A percentile compares a stretch with the other conserved stretches of the same genome.
Evolutionary conservation across 352 stramenopile species (phyloP).

Genomic region (Globisporangium alternatum): DNA sequence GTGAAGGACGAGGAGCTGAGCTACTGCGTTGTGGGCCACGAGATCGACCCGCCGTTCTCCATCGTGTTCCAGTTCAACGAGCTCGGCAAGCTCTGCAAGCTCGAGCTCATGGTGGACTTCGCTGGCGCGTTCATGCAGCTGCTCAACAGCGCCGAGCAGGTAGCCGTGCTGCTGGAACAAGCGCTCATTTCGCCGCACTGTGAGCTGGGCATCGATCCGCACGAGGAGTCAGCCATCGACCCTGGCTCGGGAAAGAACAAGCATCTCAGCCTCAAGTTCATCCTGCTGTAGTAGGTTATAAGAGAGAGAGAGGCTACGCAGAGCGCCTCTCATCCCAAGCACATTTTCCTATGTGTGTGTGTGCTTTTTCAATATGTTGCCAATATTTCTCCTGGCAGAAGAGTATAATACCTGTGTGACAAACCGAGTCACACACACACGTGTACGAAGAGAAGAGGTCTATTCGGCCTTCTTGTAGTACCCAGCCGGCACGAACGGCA

Average conservation of each 20-base stretch:
- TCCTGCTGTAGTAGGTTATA: constrained; percentile 41
- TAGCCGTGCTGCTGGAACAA: constrained; percentile 31
- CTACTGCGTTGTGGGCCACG: constrained; percentile 49
- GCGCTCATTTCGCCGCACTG: constrained; percentile 55
- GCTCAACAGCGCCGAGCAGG: constrained; percentile 30
- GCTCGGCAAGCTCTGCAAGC: constrained; percentile 41
- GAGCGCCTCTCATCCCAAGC: not conserved
- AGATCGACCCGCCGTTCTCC: constrained; percentile 51
- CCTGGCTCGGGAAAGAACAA: constrained; percentile 43
- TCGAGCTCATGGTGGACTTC: constrained; percentile 62
- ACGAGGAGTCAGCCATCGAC: constrained; percentile 31
- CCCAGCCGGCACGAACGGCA: constrained; percentile 96
- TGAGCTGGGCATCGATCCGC: constrained; percentile 57
- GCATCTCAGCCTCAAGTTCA: constrained; percentile 71
- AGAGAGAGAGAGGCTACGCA: not conserved
- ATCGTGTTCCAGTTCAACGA: constrained; percentile 56
- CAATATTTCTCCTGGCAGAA: not conserved
- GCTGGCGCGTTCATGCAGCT: constrained; percentile 47
- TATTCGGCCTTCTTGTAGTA: constrained; percentile 94
- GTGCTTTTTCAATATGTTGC: constrained; percentile 4
- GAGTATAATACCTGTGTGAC: not conserved
- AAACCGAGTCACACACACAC: too few relatives aligned
- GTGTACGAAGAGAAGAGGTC: not conserved
- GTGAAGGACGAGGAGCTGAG: constrained; percentile 49
- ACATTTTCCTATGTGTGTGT: not conserved